These are phyloP conservation scores for Ochromonadaceae sp. DNA, from an alignment of 352 stramenopile genomes.

Conservation along the genomic window DNA sequence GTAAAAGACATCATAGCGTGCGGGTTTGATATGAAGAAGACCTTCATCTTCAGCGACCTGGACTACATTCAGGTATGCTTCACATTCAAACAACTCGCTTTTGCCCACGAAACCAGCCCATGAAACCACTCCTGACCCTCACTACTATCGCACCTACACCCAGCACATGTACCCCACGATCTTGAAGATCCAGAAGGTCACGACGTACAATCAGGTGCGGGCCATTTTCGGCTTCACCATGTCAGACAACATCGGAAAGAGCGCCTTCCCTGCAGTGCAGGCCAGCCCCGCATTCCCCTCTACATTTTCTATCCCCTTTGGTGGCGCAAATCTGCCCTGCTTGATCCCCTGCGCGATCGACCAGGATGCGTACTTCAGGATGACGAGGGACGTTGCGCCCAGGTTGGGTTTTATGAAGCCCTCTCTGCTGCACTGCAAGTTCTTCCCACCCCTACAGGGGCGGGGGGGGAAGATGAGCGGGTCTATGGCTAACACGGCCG, in stretches of 20 bases:
- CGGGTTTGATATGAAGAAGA: conserved; percentile 73
- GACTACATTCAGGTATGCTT: conserved; percentile 85
- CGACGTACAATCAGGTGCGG: conserved; percentile 71
- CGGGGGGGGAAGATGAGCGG: conserved; percentile 95
- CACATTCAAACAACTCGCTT: too few species aligned
- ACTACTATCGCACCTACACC: too few species aligned
- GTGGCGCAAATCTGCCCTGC: conserved; percentile 74
- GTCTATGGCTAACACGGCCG: conserved; percentile 83
- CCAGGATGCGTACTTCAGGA: conserved; percentile 91
- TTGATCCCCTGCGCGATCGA: conserved; percentile 99
- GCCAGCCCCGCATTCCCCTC: conserved; percentile 42
- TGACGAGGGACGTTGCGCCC: conserved; percentile 96
- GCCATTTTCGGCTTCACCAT: conserved; percentile 98
- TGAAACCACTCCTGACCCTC: background rate
- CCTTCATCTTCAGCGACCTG: conserved; percentile 98
- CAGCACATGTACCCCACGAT: conserved; percentile 97
- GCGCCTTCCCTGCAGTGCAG: conserved; percentile 95
- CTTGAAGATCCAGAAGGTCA: conserved; percentile 96
- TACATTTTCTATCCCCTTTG: conserved; percentile 75
- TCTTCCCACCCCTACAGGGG: conserved; percentile 88
- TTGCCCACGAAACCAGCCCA: too few species aligned
- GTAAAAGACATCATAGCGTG: conserved; percentile 97
- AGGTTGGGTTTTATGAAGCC: conserved; percentile 80
- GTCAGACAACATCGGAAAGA: conserved; percentile 95
- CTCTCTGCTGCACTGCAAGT: conserved; percentile 97